These are phyloP conservation scores for Serpula lacrymans DNA, from an alignment of 768 basidiomycete species.

Conservation along the genomic window DNA sequence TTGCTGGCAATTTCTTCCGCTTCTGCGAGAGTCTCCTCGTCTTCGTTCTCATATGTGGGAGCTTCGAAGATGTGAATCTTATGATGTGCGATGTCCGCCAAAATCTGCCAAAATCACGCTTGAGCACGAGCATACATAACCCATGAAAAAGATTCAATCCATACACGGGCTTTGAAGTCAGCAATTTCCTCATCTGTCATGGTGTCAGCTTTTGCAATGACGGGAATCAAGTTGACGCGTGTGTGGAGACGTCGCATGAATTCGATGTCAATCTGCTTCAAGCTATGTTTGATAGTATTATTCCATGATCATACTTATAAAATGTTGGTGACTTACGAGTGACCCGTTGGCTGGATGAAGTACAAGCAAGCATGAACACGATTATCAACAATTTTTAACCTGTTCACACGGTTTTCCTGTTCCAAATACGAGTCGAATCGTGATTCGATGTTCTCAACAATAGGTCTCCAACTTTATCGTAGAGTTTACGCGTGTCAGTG, in stretches of 20 bases:
- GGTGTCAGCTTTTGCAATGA: conserved; percentile 98
- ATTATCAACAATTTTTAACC: conserved; percentile 91
- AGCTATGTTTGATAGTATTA: conserved; percentile 38
- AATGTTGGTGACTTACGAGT: conserved; percentile 70
- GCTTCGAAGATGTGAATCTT: conserved; percentile 98
- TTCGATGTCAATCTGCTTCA: conserved; percentile 98
- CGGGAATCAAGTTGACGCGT: conserved; percentile 96
- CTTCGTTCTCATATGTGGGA: conserved; percentile 96
- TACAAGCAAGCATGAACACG: conserved; percentile 98
- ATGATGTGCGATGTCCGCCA: conserved; percentile 91
- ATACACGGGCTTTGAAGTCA: conserved; percentile 89
- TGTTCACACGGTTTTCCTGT: conserved; percentile 98
- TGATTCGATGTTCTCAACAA: conserved; percentile 96
- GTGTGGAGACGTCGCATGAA: conserved; percentile 98
- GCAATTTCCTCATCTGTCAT: conserved; percentile 94
- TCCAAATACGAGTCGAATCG: conserved; percentile 97
- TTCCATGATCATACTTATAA: conserved; percentile 10
- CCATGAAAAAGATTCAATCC: conserved; percentile 19
- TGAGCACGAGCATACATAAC: background rate
- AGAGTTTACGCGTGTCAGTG: conserved; percentile 11
- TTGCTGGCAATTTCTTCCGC: conserved; percentile 97
- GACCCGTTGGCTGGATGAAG: conserved; percentile 98
- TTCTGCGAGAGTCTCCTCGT: conserved; percentile 96
- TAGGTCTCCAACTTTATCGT: conserved; percentile 86
- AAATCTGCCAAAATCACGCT: conserved; percentile 53